Evolutionary conservation across 2,329 filamentous ascomycete species (phyloP).

Genomic region (Verticillium longisporum): DNA sequence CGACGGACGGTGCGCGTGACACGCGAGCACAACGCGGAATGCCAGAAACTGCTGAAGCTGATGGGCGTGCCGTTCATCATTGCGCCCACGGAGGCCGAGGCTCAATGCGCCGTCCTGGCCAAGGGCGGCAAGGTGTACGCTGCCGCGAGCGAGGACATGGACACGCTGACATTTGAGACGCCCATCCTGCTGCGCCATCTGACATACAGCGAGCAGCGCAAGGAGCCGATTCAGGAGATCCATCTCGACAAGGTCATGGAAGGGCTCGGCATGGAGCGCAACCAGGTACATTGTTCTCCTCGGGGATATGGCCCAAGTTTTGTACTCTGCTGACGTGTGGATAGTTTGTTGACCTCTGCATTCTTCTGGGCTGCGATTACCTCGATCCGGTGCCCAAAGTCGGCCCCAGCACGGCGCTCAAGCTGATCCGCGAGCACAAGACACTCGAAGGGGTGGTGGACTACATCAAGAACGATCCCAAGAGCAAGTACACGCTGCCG

Average conservation of each 20-base stretch:
- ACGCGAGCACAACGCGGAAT: slow-evolving; percentile 94
- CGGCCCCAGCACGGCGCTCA: slow-evolving; percentile 84
- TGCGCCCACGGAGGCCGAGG: slow-evolving; percentile 94
- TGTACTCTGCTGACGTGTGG: not conserved
- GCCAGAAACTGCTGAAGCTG: slow-evolving; percentile 79
- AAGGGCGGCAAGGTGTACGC: slow-evolving; percentile 92
- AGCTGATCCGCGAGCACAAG: slow-evolving; percentile 88
- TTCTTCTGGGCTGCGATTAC: slow-evolving; percentile 95
- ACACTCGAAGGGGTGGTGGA: slow-evolving; percentile 83
- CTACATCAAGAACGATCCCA: slow-evolving; percentile 66
- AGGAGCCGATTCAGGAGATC: slow-evolving; percentile 96
- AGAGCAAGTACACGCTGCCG: slow-evolving; percentile 75
- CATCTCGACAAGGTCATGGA: slow-evolving; percentile 80
- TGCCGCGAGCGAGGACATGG: slow-evolving; percentile 97
- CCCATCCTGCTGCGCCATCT: slow-evolving; percentile 88
- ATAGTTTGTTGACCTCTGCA: slow-evolving; percentile 95
- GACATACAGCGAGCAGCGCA: slow-evolving; percentile 94
- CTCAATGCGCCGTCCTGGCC: slow-evolving; percentile 87
- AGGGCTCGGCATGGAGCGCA: slow-evolving; percentile 79
- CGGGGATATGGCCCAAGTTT: no score
- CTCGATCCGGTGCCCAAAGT: slow-evolving; percentile 94
- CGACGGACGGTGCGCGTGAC: slow-evolving; percentile 88
- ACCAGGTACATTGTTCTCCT: slow-evolving; percentile 52
- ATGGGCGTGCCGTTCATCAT: slow-evolving; percentile 97
- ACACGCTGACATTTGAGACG: slow-evolving; percentile 90